Conservation (phyloP, 129 eudicot genomes). For the Flaveria robusta region DNA sequence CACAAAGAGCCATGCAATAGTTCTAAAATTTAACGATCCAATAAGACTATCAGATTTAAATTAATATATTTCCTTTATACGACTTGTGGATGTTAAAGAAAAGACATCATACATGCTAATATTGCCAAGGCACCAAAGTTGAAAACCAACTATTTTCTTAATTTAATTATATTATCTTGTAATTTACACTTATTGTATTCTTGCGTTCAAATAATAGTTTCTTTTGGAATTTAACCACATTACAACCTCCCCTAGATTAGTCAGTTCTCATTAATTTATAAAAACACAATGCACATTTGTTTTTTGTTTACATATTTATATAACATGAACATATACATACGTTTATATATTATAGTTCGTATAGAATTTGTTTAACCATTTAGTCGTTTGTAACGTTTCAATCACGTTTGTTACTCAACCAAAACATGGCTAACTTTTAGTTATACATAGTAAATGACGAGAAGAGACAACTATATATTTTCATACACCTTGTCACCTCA, state of each 20-base stretch:
- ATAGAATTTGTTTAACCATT: too few species aligned
- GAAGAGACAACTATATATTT: too few species aligned
- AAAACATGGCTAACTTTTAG: too few species aligned
- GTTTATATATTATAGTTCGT: too few species aligned
- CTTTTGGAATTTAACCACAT: neutral
- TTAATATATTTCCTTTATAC: constrained; percentile 3
- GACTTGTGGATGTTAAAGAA: constrained; percentile 9
- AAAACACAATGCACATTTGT: neutral
- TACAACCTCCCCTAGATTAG: neutral
- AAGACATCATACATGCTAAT: constrained; percentile 28
- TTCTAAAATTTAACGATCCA: constrained; percentile 22
- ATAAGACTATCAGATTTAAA: constrained; percentile 12
- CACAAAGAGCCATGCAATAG: constrained; percentile 17
- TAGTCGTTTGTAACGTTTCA: too few species aligned
- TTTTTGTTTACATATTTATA: neutral
- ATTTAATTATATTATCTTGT: constrained; percentile 1
- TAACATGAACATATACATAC: neutral
- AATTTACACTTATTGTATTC: constrained; percentile 11
- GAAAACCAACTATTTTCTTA: constrained; percentile 8
- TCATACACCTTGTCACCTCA: too few species aligned
- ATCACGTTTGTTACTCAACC: too few species aligned
- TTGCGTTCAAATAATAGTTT: neutral
- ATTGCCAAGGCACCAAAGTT: constrained; percentile 33
- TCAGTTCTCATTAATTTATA: neutral
- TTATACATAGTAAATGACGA: too few species aligned